Conservation (phyloP, 2,329 filamentous ascomycete species). For the Aspergillus floridensis region DNA sequence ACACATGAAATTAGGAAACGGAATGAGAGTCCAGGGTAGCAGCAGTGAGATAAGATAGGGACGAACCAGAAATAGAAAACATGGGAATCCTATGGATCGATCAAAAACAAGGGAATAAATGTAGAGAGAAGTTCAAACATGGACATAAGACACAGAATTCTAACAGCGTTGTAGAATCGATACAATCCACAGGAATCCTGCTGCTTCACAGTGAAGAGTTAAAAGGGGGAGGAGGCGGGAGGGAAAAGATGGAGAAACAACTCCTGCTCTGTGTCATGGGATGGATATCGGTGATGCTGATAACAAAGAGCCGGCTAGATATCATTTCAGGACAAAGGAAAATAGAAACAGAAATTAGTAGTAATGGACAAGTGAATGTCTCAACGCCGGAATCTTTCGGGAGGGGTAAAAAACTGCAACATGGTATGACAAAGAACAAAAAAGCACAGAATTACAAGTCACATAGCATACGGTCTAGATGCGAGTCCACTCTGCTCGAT, state of each 20-base stretch:
- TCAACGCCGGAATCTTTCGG: conserved; percentile 34
- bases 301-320: conserved; percentile 28
- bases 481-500: conserved; percentile 27
- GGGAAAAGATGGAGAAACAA: conserved; percentile 17
- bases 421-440: conserved; percentile 26
- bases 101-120: conserved; percentile 7
- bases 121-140: neutral
- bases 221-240: conserved; percentile 8
- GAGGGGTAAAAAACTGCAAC: conserved; percentile 28
- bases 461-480: conserved; percentile 34
- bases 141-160: conserved; percentile 2
- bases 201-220: conserved; percentile 17
- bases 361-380: conserved; percentile 32
- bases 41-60: conserved; percentile 11
- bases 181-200: conserved; percentile 12
- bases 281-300: conserved; percentile 26
- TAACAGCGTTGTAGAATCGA: neutral
- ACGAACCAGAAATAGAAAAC: conserved; percentile 17
- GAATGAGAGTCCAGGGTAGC: conserved; percentile 13
- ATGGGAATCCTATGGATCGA: conserved; percentile 14
- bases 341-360: conserved; percentile 19
- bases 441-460: conserved; percentile 29
- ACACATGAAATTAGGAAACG: conserved; percentile 22
- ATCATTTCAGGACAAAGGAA: conserved; percentile 28
- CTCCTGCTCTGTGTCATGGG: conserved; percentile 26